phyloP scores from a whole-genome alignment of 2,329 filamentous ascomycete species.

The Oidium heveae region DNA sequence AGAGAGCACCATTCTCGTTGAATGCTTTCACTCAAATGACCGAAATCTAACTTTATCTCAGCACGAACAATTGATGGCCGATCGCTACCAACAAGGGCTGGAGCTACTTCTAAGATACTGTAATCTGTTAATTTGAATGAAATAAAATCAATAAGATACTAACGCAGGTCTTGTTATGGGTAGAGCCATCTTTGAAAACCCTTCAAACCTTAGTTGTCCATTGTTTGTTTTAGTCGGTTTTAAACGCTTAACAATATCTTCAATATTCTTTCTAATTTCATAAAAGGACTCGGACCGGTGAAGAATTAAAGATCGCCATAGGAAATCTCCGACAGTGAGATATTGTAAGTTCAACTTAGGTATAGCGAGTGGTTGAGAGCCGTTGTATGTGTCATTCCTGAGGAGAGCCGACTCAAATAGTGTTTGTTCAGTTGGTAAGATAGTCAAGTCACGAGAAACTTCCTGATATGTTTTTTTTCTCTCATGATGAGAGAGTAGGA shows the following conservation, averaged over 20 bases:
- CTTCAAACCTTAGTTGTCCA: slow-evolving; percentile 49
- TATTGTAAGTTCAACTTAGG: slow-evolving; percentile 94
- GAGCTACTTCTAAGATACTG: slow-evolving; percentile 58
- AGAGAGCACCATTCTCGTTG: slow-evolving; percentile 77
- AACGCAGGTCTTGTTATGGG: slow-evolving; percentile 56
- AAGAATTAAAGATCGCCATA: slow-evolving; percentile 82
- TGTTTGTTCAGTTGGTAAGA: slow-evolving; percentile 61
- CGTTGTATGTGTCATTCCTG: slow-evolving; percentile 68
- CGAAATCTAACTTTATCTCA: slow-evolving; percentile 66
- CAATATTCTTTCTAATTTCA: slow-evolving; percentile 74
- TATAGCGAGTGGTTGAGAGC: slow-evolving; percentile 63
- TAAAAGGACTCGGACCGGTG: slow-evolving; percentile 86
- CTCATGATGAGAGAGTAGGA: slow-evolving; percentile 52
- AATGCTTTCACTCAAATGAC: slow-evolving; percentile 48
- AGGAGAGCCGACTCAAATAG: slow-evolving; percentile 60
- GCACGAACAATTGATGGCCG: slow-evolving; percentile 66
- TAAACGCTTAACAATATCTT: slow-evolving; percentile 55
- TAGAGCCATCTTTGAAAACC: slow-evolving; percentile 78
- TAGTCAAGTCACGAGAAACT: slow-evolving; percentile 37
- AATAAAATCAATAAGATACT: slow-evolving; percentile 5
- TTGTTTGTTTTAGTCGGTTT: slow-evolving; percentile 39
- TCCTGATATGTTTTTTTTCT: slow-evolving; percentile 65
- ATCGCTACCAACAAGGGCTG: slow-evolving; percentile 58
- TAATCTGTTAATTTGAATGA: slow-evolving; percentile 4
- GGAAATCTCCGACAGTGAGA: slow-evolving; percentile 76